Evolutionary conservation across 2,329 filamentous ascomycete species (phyloP).

Genomic region (Fusarium falciforme): DNA sequence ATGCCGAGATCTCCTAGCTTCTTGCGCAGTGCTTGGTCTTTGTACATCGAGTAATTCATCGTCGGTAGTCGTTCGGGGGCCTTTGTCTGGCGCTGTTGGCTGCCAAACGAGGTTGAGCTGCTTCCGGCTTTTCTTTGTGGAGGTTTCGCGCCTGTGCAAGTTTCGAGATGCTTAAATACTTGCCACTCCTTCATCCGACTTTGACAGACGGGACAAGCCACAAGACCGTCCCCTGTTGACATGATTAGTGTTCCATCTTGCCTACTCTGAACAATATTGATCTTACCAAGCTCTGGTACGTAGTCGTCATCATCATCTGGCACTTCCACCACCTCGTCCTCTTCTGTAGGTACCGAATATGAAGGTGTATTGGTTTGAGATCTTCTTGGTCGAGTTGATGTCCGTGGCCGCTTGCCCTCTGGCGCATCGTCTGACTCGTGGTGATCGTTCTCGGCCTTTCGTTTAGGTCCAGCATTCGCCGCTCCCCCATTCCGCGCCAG

Average conservation of each 20-base stretch:
- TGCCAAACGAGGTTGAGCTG: conserved; percentile 26
- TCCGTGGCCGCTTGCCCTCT: conserved; percentile 63
- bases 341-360: conserved; percentile 23
- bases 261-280: background rate
- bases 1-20: conserved; percentile 87
- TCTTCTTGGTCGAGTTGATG: conserved; percentile 62
- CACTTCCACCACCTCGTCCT: conserved; percentile 40
- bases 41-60: conserved; percentile 89
- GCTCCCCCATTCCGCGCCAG: conserved; percentile 63
- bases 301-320: conserved; percentile 48
- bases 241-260: conserved; percentile 19
- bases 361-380: conserved; percentile 51
- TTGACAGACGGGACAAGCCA: conserved; percentile 85
- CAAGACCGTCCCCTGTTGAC: conserved; percentile 75
- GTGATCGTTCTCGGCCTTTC: conserved; percentile 57
- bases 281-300: conserved; percentile 44
- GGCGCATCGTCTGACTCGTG: conserved; percentile 43
- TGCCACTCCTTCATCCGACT: conserved; percentile 81
- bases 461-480: conserved; percentile 57
- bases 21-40: conserved; percentile 79
- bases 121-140: conserved; percentile 9
- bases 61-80: conserved; percentile 76
- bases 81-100: conserved; percentile 48
- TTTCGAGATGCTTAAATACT: conserved; percentile 86
- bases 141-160: conserved; percentile 58